Evolutionary conservation across 177 flowering plant genomes (phyloP), one percentile per base, ranked within the genome.

Genomic region (Tripterygium wilfordii): DNA sequence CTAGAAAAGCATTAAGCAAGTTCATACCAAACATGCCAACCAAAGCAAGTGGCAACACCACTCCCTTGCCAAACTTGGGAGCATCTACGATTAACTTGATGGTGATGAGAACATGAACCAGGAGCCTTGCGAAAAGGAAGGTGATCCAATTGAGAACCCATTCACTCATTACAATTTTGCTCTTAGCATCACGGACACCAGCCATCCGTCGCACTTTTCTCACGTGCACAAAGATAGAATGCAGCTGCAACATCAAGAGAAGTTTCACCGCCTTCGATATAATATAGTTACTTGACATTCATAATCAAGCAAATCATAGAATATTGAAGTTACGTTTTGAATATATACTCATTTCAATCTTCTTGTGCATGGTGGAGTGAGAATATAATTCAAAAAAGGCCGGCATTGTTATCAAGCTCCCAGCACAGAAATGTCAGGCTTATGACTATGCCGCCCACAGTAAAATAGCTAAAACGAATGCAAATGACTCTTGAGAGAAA

Each of bases 11-110:
- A 40, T 86, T 92, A 1, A 88, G 88, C 50, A 84, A 53, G 63
- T 86, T 88, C 98, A 92, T 92, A 29, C 88, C 96, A 2, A 63
- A 71, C 98, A 92, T 92, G 21, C 96, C 98, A 39, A 69, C 66
- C 24, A 86, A 60, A 16, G 96, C 98, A 1, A 92, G 85, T 4
- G 94, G 96, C 48, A 85, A 83, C 70, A 83, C 96, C 5, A 86
- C 53, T 8, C 95, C 96, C 36, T 64, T 67, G 18, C 51, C 82
- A 45, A 92, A 92, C 72, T 76, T 84, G 53, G 78, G 28, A 49
- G 98, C 94, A 65, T 92, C 96, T 58, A 8, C 64, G 33, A 88
- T 45, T 29, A 92, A 77, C 68, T 88, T 92, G 64, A 63, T 48
- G n/a, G 87, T 80, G 66, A 88, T 88, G 48, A 86, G 70, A 45